Evolutionary conservation across 345 rosid species (phyloP), one percentile per base, ranked within the genome.

Genomic region (Geranium brycei): DNA sequence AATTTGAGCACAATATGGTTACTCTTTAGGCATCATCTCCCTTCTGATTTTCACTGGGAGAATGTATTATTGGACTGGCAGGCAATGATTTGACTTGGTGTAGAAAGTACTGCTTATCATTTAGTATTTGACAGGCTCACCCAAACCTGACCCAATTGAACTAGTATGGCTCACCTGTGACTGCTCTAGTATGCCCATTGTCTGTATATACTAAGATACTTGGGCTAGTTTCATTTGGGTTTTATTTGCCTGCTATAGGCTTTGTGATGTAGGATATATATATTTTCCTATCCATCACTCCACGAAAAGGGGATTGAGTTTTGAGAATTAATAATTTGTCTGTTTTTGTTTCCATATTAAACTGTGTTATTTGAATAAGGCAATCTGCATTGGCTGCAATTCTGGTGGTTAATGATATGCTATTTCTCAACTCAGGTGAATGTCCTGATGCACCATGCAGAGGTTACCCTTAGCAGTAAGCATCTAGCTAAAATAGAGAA

Each of bases 381-480:
- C 53, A 47, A 47, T 41, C 10, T 47, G 14, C 53, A 47, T 47
- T 15, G 11, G 53, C 53, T 7, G 14, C 53, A 47, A 13, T 47
- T 0, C 53, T 47, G 14, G 53, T 47, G 53, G 53, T 47, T 47
- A 47, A 47, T 13, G 13, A 47, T 8, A 6, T 47, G 53, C 12
- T 47, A 14, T 59, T 63, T 58, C 59, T 17, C 72, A 66, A 35
- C 53, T 47, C 53, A 91, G 96, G 90, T 89, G 55, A 92, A 92
- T 62, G 84, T 92, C 63, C 66, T 92, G 79, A 89, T 75, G 2
- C 98, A 92, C 67, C 75, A 85, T 0, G 73, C 81, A 13, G 91
- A 92, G 38, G 88, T 82, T 3, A 59, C 59, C 11, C 51, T 84
- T 63, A 73, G 75, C 60, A 79, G 77, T 47, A 88, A 86, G 65